Percentiles rank a stretch among this genome's conserved stretches.
Conservation (phyloP, 129 eudicot genomes). For the Chrysanthemum lavandulifolium region DNA sequence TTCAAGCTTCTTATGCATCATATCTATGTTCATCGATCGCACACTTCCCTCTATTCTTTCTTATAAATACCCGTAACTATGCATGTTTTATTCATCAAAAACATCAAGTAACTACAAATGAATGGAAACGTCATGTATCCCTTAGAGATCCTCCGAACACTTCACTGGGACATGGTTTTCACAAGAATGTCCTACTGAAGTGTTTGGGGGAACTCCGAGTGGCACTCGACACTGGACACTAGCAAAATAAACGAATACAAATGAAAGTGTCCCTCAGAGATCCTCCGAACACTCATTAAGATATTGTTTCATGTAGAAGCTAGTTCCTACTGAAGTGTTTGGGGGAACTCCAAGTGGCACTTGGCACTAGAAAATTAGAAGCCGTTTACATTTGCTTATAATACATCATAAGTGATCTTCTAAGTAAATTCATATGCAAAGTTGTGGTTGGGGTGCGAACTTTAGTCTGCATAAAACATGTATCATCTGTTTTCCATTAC, state of each 20-base stretch:
- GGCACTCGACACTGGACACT: background rate
- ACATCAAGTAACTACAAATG: background rate
- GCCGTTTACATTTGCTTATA: too few species aligned
- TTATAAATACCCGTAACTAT: too few species aligned
- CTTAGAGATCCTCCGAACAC: slow-evolving; percentile 3
- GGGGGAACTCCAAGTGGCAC: slow-evolving; percentile 26
- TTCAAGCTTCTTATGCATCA: too few species aligned
- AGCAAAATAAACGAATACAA: too few species aligned
- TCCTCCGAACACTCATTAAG: slow-evolving; percentile 24
- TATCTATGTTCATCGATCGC: too few species aligned
- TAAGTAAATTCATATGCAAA: too few species aligned
- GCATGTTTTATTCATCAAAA: background rate
- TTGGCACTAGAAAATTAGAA: too few species aligned
- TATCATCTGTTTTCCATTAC: too few species aligned
- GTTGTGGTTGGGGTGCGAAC: too few species aligned
- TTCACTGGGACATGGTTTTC: background rate
- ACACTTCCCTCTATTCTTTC: too few species aligned
- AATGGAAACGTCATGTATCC: background rate
- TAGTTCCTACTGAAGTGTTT: slow-evolving; percentile 27
- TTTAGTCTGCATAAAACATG: too few species aligned
- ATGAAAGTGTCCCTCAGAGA: slow-evolving; percentile 15
- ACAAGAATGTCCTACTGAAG: background rate
- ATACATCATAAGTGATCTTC: too few species aligned
- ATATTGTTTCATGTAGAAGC: background rate
- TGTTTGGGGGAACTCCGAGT: slow-evolving; percentile 4